phyloP scores from a whole-genome alignment of 306 rosid genomes.

The Dalbergia oliveri region DNA sequence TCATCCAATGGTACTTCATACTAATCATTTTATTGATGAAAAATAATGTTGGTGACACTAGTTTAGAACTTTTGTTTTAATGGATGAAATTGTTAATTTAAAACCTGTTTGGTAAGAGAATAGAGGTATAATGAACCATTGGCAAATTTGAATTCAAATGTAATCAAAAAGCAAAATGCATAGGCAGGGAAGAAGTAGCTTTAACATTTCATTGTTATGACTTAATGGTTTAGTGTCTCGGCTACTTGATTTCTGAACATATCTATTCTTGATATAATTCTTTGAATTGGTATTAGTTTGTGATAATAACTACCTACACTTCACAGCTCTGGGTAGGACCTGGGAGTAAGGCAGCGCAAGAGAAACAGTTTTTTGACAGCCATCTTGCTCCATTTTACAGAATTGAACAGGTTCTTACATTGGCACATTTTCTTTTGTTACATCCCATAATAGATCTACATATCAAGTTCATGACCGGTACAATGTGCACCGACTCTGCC shows the following conservation, averaged over 20 bases:
- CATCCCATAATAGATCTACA: conserved; percentile 7
- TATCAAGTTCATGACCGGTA: conserved; percentile 30
- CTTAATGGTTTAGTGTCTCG: conserved; percentile 29
- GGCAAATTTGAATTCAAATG: conserved; percentile 31
- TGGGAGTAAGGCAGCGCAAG: conserved; percentile 95
- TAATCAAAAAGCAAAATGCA: conserved; percentile 15
- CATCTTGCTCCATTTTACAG: conserved; percentile 98
- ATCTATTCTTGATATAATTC: conserved; percentile 23
- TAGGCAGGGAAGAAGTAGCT: conserved; percentile 21
- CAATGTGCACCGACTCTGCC: conserved; percentile 22
- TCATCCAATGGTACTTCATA: conserved; percentile 5
- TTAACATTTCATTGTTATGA: conserved; percentile 29
- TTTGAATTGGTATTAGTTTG: conserved; percentile 23
- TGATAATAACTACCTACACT: conserved; percentile 44
- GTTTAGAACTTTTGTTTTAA: conserved; percentile 18
- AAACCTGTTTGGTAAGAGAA: conserved; percentile 27
- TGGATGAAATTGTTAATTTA: neutral
- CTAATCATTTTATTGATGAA: conserved; percentile 19
- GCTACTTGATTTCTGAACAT: conserved; percentile 32
- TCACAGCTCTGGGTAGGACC: conserved; percentile 99
- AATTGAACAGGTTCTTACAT: conserved; percentile 87
- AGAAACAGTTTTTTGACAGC: conserved; percentile 86
- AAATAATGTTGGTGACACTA: conserved; percentile 13
- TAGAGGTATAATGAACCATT: conserved; percentile 29
- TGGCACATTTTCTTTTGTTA: conserved; percentile 1